Evolutionary conservation across 2,329 filamentous ascomycete genomes (phyloP).

Genomic region (Sclerotinia minor): DNA sequence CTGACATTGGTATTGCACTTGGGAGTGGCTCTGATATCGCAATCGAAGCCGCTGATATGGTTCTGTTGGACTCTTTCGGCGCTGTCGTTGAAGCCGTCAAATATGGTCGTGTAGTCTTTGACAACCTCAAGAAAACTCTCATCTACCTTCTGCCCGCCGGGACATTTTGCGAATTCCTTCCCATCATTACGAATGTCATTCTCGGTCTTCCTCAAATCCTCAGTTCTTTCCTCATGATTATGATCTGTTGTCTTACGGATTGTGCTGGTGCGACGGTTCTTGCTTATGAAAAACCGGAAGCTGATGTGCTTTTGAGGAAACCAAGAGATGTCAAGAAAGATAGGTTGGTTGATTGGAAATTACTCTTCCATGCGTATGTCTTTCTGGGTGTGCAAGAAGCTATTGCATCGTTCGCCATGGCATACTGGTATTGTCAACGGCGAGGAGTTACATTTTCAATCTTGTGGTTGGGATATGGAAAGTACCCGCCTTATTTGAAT

Average conservation of each 20-base stretch:
- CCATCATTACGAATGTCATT: constrained; percentile 58
- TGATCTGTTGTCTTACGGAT: constrained; percentile 65
- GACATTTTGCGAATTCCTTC: constrained; percentile 59
- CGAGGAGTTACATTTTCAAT: constrained; percentile 62
- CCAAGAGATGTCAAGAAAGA: constrained; percentile 69
- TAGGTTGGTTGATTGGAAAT: constrained; percentile 68
- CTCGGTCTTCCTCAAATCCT: constrained; percentile 61
- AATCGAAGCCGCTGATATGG: constrained; percentile 63
- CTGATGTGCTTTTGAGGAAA: constrained; percentile 67
- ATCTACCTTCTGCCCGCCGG: constrained; percentile 60
- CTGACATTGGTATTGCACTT: constrained; percentile 65
- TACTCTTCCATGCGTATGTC: constrained; percentile 71
- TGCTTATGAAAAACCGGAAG: constrained; percentile 74
- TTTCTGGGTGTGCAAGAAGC: constrained; percentile 65
- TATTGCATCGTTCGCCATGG: constrained; percentile 60
- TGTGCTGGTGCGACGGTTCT: constrained; percentile 69
- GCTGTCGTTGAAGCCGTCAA: constrained; percentile 71
- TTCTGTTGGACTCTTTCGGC: constrained; percentile 66
- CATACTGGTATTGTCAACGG: constrained; percentile 62
- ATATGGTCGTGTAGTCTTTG: constrained; percentile 74
- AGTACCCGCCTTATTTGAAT: constrained; percentile 45
- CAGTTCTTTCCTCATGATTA: constrained; percentile 56
- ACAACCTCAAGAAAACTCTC: constrained; percentile 73
- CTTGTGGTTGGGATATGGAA: constrained; percentile 68
- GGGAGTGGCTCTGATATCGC: constrained; percentile 60